Percentiles rank a stretch among this genome's conserved stretches.
Conservation (phyloP, 2,329 filamentous ascomycete genomes). For the Sclerotinia glacialis region DNA sequence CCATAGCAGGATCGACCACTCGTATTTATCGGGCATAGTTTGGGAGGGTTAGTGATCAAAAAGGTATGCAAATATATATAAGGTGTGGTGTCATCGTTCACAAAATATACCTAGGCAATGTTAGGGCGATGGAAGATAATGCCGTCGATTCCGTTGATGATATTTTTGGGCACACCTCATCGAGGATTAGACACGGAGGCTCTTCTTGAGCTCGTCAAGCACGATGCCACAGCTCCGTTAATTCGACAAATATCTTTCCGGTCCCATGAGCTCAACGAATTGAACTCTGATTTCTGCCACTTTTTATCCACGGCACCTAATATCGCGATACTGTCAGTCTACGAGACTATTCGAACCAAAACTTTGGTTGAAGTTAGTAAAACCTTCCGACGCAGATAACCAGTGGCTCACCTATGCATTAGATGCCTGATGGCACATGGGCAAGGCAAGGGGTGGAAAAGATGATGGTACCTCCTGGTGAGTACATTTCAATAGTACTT, state of each 20-base stretch:
- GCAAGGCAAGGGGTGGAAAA: slow-evolving; percentile 18
- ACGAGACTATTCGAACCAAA: slow-evolving; percentile 28
- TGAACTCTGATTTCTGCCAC: slow-evolving; percentile 28
- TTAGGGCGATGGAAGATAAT: slow-evolving; percentile 20
- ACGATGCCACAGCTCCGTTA: slow-evolving; percentile 25
- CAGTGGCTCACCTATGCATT: not conserved
- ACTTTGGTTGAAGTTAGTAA: slow-evolving; percentile 25
- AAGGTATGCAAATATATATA: slow-evolving; percentile 27
- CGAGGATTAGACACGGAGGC: slow-evolving; percentile 31
- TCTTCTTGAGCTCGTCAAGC: slow-evolving; percentile 29
- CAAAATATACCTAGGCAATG: not conserved
- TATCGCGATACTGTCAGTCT: slow-evolving; percentile 30
- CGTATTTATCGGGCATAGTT: slow-evolving; percentile 41
- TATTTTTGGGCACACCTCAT: slow-evolving; percentile 36
- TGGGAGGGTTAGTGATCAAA: slow-evolving; percentile 42
- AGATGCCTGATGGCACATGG: slow-evolving; percentile 21
- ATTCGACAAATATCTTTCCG: slow-evolving; percentile 29
- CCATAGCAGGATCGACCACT: slow-evolving; percentile 27
- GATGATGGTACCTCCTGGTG: slow-evolving; percentile 22
- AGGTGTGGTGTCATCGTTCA: not conserved
- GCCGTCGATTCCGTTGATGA: slow-evolving; percentile 24
- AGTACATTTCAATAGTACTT: not conserved
- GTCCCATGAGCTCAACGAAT: slow-evolving; percentile 26
- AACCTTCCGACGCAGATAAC: not conserved
- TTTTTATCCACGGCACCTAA: slow-evolving; percentile 20